Base-by-base conservation (phyloP, 176 grass and related monocot species). In the Oryza glumipatula region DNA sequence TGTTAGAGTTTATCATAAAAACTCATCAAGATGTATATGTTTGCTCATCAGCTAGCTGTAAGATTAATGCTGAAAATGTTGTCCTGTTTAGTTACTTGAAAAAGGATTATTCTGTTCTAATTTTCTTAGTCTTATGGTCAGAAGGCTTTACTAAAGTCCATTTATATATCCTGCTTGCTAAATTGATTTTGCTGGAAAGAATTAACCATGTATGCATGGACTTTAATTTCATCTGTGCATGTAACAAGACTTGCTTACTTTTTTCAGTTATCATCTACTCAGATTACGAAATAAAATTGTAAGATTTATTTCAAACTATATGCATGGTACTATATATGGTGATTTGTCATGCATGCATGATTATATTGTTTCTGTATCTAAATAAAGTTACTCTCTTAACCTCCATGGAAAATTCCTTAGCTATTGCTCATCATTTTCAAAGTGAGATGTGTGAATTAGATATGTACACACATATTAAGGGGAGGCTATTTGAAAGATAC, bases 191-290 rank as follows among this genome's bases (percentile, higher is more conserved):
- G 7, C 12, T 4, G 19, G 22, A 56, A 16, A 17, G 6, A 56
- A 15, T 47, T 47, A 58, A 9, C 14, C 6, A 32, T 58, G 16
- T 21, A 22, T 48, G 19, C 4, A 22, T 48, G 19, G 3, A 26
- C 5, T 45, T 10, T 7, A 44, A 44, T 80, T 41, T 32, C 16
- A n/a, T 74, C 23, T 76, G 7, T 24, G 7, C 11, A 21, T 30
- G 47, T 76, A 46, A 47, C 48, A 48, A 26, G 70, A 76, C 16
- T 63, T 82, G 72, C 73, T 68, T 69, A 15, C 19, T 58, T 21
- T 58, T 67, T 48, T 67, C 3, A 11, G 60, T 48, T 36, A n/a
- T 71, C 15, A 21, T 63, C 3, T 41, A 69, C 24, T 41, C 13
- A 16, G 61, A 60, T 21, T 72, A 58, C 38, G 47, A 11, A 11